Evolutionary conservation across 257 asterid genomes (phyloP).

Genomic region (Fraxinus quadrangulata): DNA sequence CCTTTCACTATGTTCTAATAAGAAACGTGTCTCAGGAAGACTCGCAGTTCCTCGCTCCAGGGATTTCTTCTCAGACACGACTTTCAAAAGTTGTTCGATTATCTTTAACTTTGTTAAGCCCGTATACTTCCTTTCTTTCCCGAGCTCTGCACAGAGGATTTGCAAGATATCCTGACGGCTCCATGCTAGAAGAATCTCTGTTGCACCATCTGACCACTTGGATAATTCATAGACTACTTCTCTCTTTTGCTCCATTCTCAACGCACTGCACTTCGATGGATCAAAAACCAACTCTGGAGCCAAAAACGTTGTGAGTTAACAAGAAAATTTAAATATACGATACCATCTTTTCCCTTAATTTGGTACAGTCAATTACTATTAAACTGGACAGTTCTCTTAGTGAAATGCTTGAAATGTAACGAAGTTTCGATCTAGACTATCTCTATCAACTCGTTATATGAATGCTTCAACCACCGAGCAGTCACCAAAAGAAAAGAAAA

Average conservation of each 20-base stretch:
- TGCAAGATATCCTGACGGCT: constrained; percentile 91
- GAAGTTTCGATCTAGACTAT: too few relatives aligned
- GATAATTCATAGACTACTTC: constrained; percentile 77
- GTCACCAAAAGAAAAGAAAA: neutral
- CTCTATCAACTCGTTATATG: too few relatives aligned
- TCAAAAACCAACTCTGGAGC: constrained; percentile 58
- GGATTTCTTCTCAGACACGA: constrained; percentile 66
- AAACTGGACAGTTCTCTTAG: too few relatives aligned
- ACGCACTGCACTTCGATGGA: constrained; percentile 70
- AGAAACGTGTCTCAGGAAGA: constrained; percentile 39
- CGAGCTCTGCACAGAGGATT: constrained; percentile 90
- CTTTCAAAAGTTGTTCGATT: constrained; percentile 77
- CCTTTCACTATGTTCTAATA: constrained; percentile 54
- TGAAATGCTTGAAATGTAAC: too few relatives aligned
- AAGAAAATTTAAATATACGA: neutral
- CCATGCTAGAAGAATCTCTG: constrained; percentile 83
- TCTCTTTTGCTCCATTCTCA: constrained; percentile 79
- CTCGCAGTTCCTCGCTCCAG: constrained; percentile 37
- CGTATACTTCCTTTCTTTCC: constrained; percentile 93
- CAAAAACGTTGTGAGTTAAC: constrained; percentile 20
- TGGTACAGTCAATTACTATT: too few relatives aligned
- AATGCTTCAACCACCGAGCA: too few relatives aligned
- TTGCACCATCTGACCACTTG: constrained; percentile 65
- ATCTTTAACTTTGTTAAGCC: constrained; percentile 84
- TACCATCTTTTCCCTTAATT: too few relatives aligned